Base-by-base conservation (phyloP, 495 filamentous ascomycete genomes). In the Rostrohypoxylon terebratum region DNA sequence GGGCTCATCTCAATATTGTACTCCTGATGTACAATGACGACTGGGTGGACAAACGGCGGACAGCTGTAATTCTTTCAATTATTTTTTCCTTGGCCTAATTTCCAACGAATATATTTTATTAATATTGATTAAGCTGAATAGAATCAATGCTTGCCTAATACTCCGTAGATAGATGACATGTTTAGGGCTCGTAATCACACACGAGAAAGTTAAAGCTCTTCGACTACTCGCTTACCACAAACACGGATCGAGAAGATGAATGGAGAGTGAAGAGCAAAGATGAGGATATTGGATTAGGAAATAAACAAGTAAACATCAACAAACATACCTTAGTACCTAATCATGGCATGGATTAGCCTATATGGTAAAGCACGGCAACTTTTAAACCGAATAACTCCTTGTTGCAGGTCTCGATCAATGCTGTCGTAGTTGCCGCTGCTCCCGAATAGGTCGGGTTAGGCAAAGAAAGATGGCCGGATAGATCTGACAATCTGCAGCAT, bases 401-500 rank as follows among this genome's bases (percentile, higher is more conserved):
- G 74, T 76, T 74, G 71, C 70, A 73, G 42, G 66, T 76, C 63
- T 67, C 54, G 57, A 64, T 73, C 76, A 70, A 71, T 69, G 69
- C 54, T 65, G 16, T 63, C 18, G 18, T 50, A 45, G 47, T 25
- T 62, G 34, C 66, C 63, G 58, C 51, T 47, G 57, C 44, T 68
- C 68, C 72, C 59, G 63, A 75, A 75, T 69, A 66, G 72, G 69
- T 31, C 55, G 50, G 62, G 54, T 42, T 51, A 66, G 42, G 59
- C 65, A 63, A 34, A 63, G 34, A 36, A 36, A 59, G 40, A 42
- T 65, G 47, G 47, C 55, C 28, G 59, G 66, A 67, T 70, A 74
- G 73, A 63, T 72, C 66, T 69, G 58, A 64, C 63, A 74, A 74
- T 73, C 67, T 75, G 59, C 69, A 75, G 73, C 66, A 75, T 67